These are phyloP conservation scores for Thelephora terrestris DNA, from an alignment of 1,284 basidiomycete species.

Conservation along the genomic window DNA sequence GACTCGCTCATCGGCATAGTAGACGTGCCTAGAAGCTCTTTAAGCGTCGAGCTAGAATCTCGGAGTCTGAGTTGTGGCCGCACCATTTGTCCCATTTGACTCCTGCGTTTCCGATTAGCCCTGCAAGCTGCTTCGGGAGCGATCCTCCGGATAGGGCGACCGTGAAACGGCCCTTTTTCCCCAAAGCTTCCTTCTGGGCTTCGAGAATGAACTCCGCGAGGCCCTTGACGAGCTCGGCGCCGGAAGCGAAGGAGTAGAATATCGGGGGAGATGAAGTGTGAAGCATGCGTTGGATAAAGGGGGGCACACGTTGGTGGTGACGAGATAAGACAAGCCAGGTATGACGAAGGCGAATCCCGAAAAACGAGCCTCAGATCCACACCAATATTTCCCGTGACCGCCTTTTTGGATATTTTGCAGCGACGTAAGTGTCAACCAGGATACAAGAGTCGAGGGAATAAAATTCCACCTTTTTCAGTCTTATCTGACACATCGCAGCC, in stretches of 20 bases:
- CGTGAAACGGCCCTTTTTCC: constrained; percentile 84
- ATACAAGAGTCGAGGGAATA: too few species aligned
- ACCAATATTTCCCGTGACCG: too few species aligned
- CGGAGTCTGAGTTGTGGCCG: constrained; percentile 16
- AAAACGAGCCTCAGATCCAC: too few species aligned
- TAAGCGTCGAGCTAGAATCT: constrained; percentile 9
- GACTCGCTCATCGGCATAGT: constrained; percentile 94
- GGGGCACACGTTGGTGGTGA: too few species aligned
- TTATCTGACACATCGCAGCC: neutral
- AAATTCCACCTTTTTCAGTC: neutral
- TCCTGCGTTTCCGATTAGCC: constrained; percentile 62
- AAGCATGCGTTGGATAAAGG: constrained; percentile 4
- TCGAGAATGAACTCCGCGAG: constrained; percentile 82
- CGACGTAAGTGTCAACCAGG: too few species aligned
- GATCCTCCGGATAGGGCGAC: constrained; percentile 92
- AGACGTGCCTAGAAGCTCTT: constrained; percentile 72
- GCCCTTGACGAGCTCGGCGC: constrained; percentile 44
- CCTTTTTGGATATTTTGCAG: too few species aligned
- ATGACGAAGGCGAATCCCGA: too few species aligned
- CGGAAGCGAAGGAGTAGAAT: constrained; percentile 62
- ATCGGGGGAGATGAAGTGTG: constrained; percentile 59
- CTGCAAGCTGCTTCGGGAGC: constrained; percentile 75
- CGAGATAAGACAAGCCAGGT: too few species aligned
- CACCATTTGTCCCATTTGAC: constrained; percentile 96
- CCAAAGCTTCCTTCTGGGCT: constrained; percentile 84